These are phyloP conservation scores for Capsella rubella DNA, from an alignment of 441 rosid species.

Conservation along the genomic window DNA sequence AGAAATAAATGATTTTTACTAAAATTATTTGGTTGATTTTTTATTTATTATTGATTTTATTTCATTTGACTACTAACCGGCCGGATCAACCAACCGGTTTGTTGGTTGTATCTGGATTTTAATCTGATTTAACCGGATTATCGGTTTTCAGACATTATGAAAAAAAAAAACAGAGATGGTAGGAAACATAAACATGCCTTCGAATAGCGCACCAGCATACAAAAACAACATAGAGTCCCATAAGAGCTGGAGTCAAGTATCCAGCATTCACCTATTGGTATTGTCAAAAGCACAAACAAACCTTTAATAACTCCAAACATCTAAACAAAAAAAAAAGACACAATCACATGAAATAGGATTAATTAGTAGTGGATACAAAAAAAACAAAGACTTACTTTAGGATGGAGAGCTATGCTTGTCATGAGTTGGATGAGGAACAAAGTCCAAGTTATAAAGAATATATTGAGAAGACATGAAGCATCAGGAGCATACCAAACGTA, in stretches of 20 bases:
- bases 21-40: not conserved
- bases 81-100: not conserved
- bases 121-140: not conserved
- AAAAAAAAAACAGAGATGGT: constrained; percentile 3
- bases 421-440: constrained; percentile 91
- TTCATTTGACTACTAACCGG: not conserved
- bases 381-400: constrained; percentile 59
- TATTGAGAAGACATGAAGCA: constrained; percentile 86
- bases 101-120: no score
- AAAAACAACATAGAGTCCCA: constrained; percentile 95
- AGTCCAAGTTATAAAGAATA: constrained; percentile 95
- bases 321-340: not conserved
- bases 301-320: constrained; percentile 25
- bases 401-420: constrained; percentile 92
- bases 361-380: constrained; percentile 8
- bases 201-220: constrained; percentile 98
- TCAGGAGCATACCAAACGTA: constrained; percentile 96
- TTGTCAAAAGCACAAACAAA: constrained; percentile 4
- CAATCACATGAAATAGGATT: not conserved
- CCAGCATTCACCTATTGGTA: constrained; percentile 72
- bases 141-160: not conserved
- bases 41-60: no score
- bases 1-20: not conserved
- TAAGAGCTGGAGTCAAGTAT: constrained; percentile 88
- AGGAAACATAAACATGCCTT: constrained; percentile 58